These are phyloP conservation scores for Spiraea crenata DNA, from an alignment of 331 rosid genomes.

Conservation along the genomic window DNA sequence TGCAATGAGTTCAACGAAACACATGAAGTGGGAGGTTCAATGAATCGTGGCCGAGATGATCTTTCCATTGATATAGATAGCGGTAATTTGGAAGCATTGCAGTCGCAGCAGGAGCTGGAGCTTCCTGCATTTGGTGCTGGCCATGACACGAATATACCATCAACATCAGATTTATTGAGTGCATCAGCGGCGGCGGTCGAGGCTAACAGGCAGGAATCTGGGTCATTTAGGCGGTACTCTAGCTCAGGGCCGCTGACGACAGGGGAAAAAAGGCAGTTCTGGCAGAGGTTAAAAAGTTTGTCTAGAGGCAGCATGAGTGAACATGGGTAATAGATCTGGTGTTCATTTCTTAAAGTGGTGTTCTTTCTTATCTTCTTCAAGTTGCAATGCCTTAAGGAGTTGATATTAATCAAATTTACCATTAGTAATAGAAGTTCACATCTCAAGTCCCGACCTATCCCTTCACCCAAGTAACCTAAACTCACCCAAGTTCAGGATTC, in stretches of 20 bases:
- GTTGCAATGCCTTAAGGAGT: background rate
- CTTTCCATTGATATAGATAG: slow-evolving; percentile 8
- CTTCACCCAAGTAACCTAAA: too few species aligned
- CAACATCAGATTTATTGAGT: slow-evolving; percentile 50
- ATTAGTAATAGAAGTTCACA: too few species aligned
- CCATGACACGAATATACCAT: slow-evolving; percentile 32
- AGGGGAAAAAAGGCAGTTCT: slow-evolving; percentile 50
- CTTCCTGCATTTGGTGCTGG: slow-evolving; percentile 34
- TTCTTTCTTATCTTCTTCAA: background rate
- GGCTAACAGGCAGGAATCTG: slow-evolving; percentile 49
- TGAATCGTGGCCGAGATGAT: slow-evolving; percentile 39
- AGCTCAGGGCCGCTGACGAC: slow-evolving; percentile 58
- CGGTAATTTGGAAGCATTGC: slow-evolving; percentile 21
- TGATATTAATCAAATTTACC: background rate
- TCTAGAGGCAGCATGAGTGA: slow-evolving; percentile 82
- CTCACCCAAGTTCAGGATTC: too few species aligned
- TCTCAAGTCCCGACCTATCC: too few species aligned
- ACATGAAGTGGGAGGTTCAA: slow-evolving; percentile 38
- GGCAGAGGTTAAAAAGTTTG: slow-evolving; percentile 66
- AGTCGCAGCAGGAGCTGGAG: slow-evolving; percentile 20
- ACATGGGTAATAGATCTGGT: slow-evolving; percentile 38
- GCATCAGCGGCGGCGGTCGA: slow-evolving; percentile 36
- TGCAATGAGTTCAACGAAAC: slow-evolving; percentile 75
- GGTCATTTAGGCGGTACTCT: slow-evolving; percentile 68
- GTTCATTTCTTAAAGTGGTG: background rate